These are phyloP conservation scores for Graphiopsis chlorocephala DNA, from an alignment of 2,329 filamentous ascomycete genomes.

Conservation along the genomic window DNA sequence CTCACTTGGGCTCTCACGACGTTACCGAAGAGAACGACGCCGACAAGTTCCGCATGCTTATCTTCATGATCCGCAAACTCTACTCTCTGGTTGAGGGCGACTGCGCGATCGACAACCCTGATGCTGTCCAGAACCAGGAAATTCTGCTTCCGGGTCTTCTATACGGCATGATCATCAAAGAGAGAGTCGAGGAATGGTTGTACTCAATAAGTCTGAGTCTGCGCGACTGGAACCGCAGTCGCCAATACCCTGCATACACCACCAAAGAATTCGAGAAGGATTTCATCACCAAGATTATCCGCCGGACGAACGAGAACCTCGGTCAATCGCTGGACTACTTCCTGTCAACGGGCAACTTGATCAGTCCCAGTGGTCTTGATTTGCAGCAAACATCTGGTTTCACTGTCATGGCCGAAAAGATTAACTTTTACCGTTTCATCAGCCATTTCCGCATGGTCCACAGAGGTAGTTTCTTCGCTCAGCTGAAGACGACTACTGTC, in stretches of 20 bases:
- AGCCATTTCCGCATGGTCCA: constrained; percentile 99
- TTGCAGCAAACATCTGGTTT: constrained; percentile 93
- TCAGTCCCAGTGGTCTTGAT: constrained; percentile 88
- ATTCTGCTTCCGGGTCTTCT: constrained; percentile 89
- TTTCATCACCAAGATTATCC: constrained; percentile 74
- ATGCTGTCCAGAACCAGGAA: constrained; percentile 95
- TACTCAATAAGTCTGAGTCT: constrained; percentile 51
- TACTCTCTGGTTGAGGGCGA: constrained; percentile 91
- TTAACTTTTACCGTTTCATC: constrained; percentile 98
- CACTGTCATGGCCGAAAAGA: constrained; percentile 95
- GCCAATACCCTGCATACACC: constrained; percentile 60
- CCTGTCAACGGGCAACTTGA: constrained; percentile 88
- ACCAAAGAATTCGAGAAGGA: constrained; percentile 75
- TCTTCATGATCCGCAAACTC: constrained; percentile 95
- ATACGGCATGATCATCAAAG: constrained; percentile 94
- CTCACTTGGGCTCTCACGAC: constrained; percentile 82
- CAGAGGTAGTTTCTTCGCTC: constrained; percentile 96
- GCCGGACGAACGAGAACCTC: constrained; percentile 81
- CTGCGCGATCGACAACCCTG: constrained; percentile 90
- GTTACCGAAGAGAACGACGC: constrained; percentile 80
- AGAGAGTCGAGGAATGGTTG: constrained; percentile 87
- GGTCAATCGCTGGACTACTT: constrained; percentile 91
- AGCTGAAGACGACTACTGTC: constrained; percentile 94
- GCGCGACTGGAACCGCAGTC: constrained; percentile 54
- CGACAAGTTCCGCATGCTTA: constrained; percentile 89